These are phyloP conservation scores for Fusarium camptoceras DNA, from an alignment of 2,329 filamentous ascomycete genomes.

Conservation along the genomic window DNA sequence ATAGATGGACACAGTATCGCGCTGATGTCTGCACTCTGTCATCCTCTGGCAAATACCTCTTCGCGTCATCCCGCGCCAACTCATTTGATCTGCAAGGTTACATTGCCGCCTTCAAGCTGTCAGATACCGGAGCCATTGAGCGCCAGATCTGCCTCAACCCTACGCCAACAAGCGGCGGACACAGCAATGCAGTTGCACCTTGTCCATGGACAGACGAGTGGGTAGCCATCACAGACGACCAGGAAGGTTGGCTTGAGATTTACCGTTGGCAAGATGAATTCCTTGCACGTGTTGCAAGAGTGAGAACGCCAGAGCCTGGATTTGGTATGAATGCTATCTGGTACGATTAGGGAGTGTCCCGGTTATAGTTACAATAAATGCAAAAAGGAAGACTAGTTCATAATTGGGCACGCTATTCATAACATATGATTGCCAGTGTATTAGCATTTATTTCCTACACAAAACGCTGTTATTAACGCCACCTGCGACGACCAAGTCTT, in stretches of 20 bases:
- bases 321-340: slow-evolving; percentile 98
- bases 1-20: slow-evolving; percentile 75
- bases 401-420: background rate
- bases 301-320: slow-evolving; percentile 85
- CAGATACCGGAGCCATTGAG: slow-evolving; percentile 76
- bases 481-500: background rate
- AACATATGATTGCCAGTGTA: background rate
- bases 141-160: slow-evolving; percentile 83
- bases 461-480: slow-evolving; percentile 5
- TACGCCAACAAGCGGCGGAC: slow-evolving; percentile 87
- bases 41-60: slow-evolving; percentile 77
- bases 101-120: slow-evolving; percentile 81
- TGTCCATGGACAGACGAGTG: slow-evolving; percentile 89
- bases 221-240: slow-evolving; percentile 90
- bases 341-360: slow-evolving; percentile 69
- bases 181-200: slow-evolving; percentile 88
- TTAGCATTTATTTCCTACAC: slow-evolving; percentile 15
- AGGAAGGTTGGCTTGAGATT: slow-evolving; percentile 88
- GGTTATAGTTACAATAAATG: background rate
- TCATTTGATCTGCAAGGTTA: slow-evolving; percentile 81
- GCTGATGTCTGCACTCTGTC: slow-evolving; percentile 85
- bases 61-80: slow-evolving; percentile 86
- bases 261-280: slow-evolving; percentile 89
- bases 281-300: slow-evolving; percentile 78
- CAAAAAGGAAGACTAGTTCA: background rate